Percentiles rank a stretch among this genome's conserved stretches.
Conservation (phyloP, 495 filamentous ascomycete genomes). For the Penicillium lividum region DNA sequence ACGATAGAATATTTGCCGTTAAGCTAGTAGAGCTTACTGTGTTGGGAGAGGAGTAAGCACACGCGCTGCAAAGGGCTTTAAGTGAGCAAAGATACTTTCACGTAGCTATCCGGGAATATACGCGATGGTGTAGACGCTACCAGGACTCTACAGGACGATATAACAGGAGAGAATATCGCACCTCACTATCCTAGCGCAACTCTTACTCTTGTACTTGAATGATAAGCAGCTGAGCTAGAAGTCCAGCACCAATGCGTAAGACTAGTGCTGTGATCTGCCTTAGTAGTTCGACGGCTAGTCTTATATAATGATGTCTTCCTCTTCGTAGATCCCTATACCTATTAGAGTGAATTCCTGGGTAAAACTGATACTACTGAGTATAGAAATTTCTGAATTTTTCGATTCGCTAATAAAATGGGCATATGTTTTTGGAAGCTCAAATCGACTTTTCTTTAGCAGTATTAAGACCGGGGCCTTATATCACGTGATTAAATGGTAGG, state of each 20-base stretch:
- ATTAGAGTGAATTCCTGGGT: conserved; percentile 2
- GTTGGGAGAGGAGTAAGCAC: neutral
- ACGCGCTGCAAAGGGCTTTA: neutral
- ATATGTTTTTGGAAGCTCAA: conserved; percentile 4
- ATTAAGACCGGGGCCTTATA: neutral
- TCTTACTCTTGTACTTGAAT: neutral
- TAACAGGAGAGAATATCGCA: conserved; percentile 1
- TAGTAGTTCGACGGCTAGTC: conserved; percentile 3
- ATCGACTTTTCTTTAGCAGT: neutral
- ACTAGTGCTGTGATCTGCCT: conserved; percentile 1
- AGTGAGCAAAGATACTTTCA: neutral
- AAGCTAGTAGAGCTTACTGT: too few relatives aligned
- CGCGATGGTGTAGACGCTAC: neutral
- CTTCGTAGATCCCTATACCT: conserved; percentile 2
- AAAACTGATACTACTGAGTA: neutral
- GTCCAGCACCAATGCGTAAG: neutral
- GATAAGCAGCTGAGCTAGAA: conserved; percentile 2
- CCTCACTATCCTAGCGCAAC: neutral
- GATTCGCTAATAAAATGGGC: conserved; percentile 4
- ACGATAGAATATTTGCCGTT: too few relatives aligned
- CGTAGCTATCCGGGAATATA: neutral
- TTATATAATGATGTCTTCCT: neutral
- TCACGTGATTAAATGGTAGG: neutral
- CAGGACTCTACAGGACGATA: neutral
- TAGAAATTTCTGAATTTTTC: neutral